phyloP scores from a whole-genome alignment of 140 eudicot genomes.

The Stevia rebaudiana region DNA sequence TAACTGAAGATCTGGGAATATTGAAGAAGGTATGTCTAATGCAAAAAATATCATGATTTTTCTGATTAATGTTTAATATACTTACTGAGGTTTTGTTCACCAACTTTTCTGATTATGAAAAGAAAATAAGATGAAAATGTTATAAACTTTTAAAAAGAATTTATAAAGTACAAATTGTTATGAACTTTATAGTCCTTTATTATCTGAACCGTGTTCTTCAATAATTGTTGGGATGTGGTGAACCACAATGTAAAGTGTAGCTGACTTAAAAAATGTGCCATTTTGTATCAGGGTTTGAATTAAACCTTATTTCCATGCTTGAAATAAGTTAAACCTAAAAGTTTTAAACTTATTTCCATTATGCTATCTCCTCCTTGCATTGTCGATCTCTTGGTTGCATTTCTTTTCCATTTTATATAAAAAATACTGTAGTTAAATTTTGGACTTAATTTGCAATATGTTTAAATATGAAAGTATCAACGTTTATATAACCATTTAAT shows the following conservation, averaged over 20 bases:
- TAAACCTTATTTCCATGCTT: background rate
- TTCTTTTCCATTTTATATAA: background rate
- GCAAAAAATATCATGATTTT: background rate
- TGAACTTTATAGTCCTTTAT: background rate
- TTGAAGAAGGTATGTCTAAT: slow-evolving; percentile 65
- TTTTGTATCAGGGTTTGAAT: background rate
- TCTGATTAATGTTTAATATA: background rate
- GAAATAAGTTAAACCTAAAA: no score
- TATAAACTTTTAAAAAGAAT: background rate
- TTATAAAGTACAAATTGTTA: background rate
- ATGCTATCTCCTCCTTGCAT: background rate
- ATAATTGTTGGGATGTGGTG: background rate
- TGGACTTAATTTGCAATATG: background rate
- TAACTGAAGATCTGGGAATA: slow-evolving; percentile 81
- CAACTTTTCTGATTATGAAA: background rate
- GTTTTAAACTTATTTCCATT: background rate
- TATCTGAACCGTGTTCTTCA: background rate
- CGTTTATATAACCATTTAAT: background rate
- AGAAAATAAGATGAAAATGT: background rate
- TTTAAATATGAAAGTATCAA: slow-evolving; percentile 1
- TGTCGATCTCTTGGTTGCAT: slow-evolving; percentile 4
- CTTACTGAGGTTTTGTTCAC: background rate
- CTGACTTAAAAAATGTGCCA: background rate
- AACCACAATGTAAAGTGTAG: background rate
- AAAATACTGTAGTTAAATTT: background rate